Percentiles rank a stretch among this genome's conserved stretches.
phyloP scores from a whole-genome alignment of 257 asterid genomes.

The Solanum piurae region DNA sequence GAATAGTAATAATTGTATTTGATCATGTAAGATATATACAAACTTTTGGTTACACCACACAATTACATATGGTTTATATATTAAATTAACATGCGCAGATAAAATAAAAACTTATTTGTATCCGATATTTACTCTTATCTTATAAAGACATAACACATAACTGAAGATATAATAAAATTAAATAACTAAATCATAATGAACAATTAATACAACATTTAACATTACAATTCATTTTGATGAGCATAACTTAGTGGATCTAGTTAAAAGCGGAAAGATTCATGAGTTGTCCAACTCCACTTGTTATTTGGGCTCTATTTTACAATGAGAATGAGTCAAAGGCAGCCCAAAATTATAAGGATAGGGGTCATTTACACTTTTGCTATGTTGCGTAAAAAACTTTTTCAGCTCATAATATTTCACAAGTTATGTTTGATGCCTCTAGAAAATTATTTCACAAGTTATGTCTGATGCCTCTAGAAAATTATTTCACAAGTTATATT shows the following conservation, averaged over 20 bases:
- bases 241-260: background rate
- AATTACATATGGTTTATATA: background rate
- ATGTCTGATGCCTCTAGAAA: too few relatives aligned
- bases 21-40: too few relatives aligned
- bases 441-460: too few relatives aligned
- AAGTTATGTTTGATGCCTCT: too few relatives aligned
- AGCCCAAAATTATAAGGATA: background rate
- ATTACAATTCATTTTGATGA: too few relatives aligned
- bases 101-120: too few relatives aligned
- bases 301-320: background rate
- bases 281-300: background rate
- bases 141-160: background rate
- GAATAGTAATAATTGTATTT: too few relatives aligned
- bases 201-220: background rate
- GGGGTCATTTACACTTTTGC: background rate
- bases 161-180: too few relatives aligned
- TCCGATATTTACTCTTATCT: background rate
- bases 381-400: too few relatives aligned
- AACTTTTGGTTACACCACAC: too few relatives aligned
- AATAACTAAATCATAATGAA: too few relatives aligned
- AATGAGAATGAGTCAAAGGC: background rate
- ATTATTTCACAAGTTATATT: too few relatives aligned
- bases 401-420: background rate
- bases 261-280: background rate
- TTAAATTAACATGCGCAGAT: background rate